These are phyloP conservation scores for Graphilbum sp. DNA, from an alignment of 2,329 filamentous ascomycete species.

Conservation along the genomic window DNA sequence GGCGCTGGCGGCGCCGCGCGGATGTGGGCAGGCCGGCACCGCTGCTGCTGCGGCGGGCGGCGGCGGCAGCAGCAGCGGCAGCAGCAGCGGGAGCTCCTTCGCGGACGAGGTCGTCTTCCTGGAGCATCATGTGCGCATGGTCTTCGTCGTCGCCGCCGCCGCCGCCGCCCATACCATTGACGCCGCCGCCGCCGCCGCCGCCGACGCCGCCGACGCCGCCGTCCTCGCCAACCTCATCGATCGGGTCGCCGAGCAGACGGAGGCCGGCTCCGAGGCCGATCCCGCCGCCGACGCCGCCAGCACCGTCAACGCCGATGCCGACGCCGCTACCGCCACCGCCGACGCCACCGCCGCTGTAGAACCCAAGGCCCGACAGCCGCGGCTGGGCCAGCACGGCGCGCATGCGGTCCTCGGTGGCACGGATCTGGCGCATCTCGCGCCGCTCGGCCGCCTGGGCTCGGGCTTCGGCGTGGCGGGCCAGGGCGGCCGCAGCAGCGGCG, in stretches of 20 bases:
- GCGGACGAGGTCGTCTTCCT: constrained; percentile 41
- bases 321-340: constrained; percentile 37
- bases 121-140: constrained; percentile 31
- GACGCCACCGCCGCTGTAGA: constrained; percentile 25
- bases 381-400: constrained; percentile 39
- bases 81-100: not conserved
- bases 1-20: not conserved
- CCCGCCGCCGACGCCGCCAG: constrained; percentile 29
- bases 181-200: constrained; percentile 25
- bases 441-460: constrained; percentile 20
- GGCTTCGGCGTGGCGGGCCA: constrained; percentile 13
- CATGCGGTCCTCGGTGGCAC: constrained; percentile 44
- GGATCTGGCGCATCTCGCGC: constrained; percentile 31
- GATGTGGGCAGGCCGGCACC: not conserved
- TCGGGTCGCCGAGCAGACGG: too few species aligned
- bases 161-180: constrained; percentile 37
- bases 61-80: too few species aligned
- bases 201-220: constrained; percentile 37
- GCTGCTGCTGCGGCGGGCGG: not conserved
- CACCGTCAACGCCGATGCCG: constrained; percentile 34
- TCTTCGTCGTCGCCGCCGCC: constrained; percentile 37
- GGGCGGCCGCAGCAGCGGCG: not conserved
- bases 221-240: constrained; percentile 36
- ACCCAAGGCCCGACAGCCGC: constrained; percentile 11
- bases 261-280: constrained; percentile 20